These are phyloP conservation scores for Xylaria polymorpha DNA, from an alignment of 2,329 filamentous ascomycete genomes.

Conservation along the genomic window DNA sequence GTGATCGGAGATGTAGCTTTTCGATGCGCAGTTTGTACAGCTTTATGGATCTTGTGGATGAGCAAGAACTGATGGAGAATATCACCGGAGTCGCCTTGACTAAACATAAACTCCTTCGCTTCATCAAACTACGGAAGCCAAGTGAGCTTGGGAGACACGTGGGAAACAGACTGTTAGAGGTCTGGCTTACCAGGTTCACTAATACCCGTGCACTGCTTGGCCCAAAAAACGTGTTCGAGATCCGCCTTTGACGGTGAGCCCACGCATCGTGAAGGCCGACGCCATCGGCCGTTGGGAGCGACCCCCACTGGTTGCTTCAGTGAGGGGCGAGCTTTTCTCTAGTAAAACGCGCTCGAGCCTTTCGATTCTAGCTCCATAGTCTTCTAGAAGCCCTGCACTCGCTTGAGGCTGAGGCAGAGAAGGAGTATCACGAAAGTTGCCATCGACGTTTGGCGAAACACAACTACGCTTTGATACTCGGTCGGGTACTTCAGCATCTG, in stretches of 20 bases:
- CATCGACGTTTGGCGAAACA: conserved; percentile 17
- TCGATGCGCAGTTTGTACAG: conserved; percentile 60
- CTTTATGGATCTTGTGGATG: conserved; percentile 61
- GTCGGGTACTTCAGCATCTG: conserved; percentile 52
- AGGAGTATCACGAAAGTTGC: conserved; percentile 6
- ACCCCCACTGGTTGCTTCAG: conserved; percentile 40
- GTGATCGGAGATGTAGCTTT: conserved; percentile 63
- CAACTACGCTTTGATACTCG: conserved; percentile 45
- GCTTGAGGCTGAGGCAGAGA: conserved; percentile 39
- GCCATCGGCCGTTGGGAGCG: conserved; percentile 49
- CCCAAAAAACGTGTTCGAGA: conserved; percentile 64
- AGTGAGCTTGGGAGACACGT: conserved; percentile 15
- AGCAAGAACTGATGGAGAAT: conserved; percentile 58
- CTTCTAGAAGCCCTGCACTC: conserved; percentile 55
- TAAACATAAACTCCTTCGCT: conserved; percentile 63
- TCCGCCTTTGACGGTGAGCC: conserved; percentile 62
- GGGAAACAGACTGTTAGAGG: conserved; percentile 1
- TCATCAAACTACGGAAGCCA: conserved; percentile 60
- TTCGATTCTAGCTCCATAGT: conserved; percentile 63
- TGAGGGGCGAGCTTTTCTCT: conserved; percentile 53
- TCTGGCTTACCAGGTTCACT: conserved; percentile 61
- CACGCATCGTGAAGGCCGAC: conserved; percentile 60
- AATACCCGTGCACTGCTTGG: conserved; percentile 65
- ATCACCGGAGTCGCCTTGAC: conserved; percentile 54
- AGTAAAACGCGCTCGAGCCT: conserved; percentile 64